Percentiles rank a stretch among this genome's conserved stretches.
Evolutionary conservation across 768 basidiomycete genomes (phyloP).

Genomic region (Rhodotorula graminis): DNA sequence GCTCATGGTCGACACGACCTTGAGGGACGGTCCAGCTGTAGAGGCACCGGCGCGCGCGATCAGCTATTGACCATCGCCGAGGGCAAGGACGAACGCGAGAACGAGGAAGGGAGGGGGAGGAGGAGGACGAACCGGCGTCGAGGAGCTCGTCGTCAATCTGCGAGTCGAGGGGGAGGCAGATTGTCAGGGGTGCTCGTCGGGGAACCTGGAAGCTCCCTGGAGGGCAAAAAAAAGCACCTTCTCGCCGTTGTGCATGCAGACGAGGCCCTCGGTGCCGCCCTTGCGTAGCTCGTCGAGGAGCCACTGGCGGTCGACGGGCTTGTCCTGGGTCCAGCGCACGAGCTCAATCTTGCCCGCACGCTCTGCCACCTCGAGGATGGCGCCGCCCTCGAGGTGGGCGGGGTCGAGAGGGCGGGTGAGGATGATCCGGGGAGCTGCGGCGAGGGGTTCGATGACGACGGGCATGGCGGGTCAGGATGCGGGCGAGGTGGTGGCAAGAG

Average conservation of each 20-base stretch:
- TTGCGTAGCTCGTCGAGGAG: constrained; percentile 61
- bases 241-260: constrained; percentile 62
- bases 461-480: too few relatives aligned
- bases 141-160: constrained; percentile 72
- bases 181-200: too few relatives aligned
- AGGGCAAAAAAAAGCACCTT: too few relatives aligned
- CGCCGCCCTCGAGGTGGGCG: constrained; percentile 32
- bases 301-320: constrained; percentile 62
- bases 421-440: constrained; percentile 41
- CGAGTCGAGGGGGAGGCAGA: too few relatives aligned
- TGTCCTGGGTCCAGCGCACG: constrained; percentile 56
- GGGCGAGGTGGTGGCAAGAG: not conserved
- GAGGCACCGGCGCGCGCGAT: too few relatives aligned
- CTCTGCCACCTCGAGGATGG: constrained; percentile 28
- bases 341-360: constrained; percentile 47
- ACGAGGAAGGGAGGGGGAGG: not conserved
- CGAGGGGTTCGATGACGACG: not conserved
- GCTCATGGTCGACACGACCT: constrained; percentile 87
- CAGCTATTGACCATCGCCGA: too few relatives aligned
- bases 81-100: not conserved
- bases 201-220: too few relatives aligned
- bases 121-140: constrained; percentile 48
- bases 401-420: constrained; percentile 42
- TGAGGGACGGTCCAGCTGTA: constrained; percentile 66
- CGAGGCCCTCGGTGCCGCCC: constrained; percentile 57